Evolutionary conservation across 2,329 filamentous ascomycete genomes (phyloP).

Genomic region (Scedosporium minutisporum): DNA sequence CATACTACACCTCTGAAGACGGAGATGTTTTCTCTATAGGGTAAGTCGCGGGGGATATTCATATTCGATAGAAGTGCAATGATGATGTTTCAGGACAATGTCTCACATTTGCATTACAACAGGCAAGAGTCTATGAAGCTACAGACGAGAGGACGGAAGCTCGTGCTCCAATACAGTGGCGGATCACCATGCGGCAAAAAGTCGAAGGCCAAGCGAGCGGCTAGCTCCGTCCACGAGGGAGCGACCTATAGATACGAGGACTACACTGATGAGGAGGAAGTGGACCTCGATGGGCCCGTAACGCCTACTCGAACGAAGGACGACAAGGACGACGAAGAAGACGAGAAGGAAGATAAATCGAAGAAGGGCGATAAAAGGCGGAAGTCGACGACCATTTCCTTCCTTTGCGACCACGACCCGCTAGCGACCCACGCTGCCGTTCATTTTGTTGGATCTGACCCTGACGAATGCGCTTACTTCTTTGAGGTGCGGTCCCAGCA

Average conservation of each 20-base stretch:
- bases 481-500: slow-evolving; percentile 84
- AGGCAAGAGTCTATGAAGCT: slow-evolving; percentile 47
- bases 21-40: slow-evolving; percentile 66
- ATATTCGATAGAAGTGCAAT: background rate
- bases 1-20: slow-evolving; percentile 59
- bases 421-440: slow-evolving; percentile 57
- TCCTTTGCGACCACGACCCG: slow-evolving; percentile 83
- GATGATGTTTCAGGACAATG: background rate
- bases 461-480: slow-evolving; percentile 89
- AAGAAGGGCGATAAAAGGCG: slow-evolving; percentile 31
- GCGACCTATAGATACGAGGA: slow-evolving; percentile 15
- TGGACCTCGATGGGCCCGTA: slow-evolving; percentile 18
- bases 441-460: slow-evolving; percentile 73
- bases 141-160: slow-evolving; percentile 57
- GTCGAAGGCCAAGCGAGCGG: slow-evolving; percentile 24
- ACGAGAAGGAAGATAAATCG: slow-evolving; percentile 27
- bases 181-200: slow-evolving; percentile 62
- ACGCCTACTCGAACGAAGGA: slow-evolving; percentile 21
- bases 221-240: slow-evolving; percentile 17
- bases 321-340: slow-evolving; percentile 9
- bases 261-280: slow-evolving; percentile 24
- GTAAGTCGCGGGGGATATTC: slow-evolving; percentile 33
- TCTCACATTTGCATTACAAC: background rate
- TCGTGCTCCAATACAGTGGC: slow-evolving; percentile 66
- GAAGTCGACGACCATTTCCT: slow-evolving; percentile 83